Conservation (phyloP, 441 rosid genomes). For the Croton laevigatus region DNA sequence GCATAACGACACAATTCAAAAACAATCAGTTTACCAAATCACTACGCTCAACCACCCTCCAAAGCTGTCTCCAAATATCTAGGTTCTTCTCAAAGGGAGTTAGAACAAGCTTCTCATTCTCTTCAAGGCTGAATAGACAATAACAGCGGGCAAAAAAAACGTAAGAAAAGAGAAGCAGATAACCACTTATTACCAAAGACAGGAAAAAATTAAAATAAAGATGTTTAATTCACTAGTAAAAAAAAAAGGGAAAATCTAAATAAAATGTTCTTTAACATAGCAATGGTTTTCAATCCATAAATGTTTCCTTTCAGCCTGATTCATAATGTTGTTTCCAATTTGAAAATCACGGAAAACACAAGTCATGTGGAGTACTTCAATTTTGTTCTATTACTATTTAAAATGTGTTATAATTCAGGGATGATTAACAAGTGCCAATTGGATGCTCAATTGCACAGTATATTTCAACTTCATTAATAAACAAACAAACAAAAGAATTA, state of each 20-base stretch:
- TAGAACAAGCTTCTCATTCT: slow-evolving; percentile 90
- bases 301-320: neutral
- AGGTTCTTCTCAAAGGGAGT: slow-evolving; percentile 98
- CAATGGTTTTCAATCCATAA: neutral
- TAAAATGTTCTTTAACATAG: neutral
- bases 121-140: slow-evolving; percentile 65
- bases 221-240: neutral
- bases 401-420: neutral
- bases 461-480: neutral
- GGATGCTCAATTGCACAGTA: neutral
- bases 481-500: too few relatives aligned
- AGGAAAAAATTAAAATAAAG: neutral
- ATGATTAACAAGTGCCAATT: neutral
- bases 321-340: neutral
- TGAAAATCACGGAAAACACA: neutral
- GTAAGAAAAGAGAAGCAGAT: neutral
- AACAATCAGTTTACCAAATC: slow-evolving; percentile 58
- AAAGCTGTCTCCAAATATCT: slow-evolving; percentile 96
- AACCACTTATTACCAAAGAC: neutral
- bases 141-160: neutral
- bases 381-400: neutral
- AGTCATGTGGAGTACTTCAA: neutral
- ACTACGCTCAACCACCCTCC: slow-evolving; percentile 97
- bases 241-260: neutral
- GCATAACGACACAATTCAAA: too few relatives aligned